Evolutionary conservation across 179 eudicot species (phyloP).

Genomic region (Drosera spatulata): DNA sequence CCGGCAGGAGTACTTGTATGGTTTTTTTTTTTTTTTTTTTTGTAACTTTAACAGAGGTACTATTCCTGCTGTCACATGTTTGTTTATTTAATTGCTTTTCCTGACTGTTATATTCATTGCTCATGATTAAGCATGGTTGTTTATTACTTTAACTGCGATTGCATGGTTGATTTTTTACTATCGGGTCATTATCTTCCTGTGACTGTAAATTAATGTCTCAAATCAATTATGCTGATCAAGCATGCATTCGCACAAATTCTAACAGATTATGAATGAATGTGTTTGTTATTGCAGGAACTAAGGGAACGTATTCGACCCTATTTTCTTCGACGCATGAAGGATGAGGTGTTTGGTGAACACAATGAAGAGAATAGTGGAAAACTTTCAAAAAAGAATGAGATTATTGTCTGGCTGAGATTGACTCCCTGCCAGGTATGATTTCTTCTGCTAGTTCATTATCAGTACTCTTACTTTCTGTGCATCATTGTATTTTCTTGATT

Average conservation of each 20-base stretch:
- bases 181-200: no score
- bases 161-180: no score
- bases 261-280: not conserved
- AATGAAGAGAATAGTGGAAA: slow-evolving; percentile 27
- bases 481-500: not conserved
- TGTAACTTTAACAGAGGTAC: no score
- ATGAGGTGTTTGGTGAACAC: slow-evolving; percentile 66
- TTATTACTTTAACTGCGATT: no score
- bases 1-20: no score
- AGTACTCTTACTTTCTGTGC: not conserved
- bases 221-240: not conserved
- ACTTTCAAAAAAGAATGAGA: slow-evolving; percentile 83
- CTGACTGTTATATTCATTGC: no score
- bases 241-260: not conserved
- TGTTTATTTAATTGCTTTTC: no score
- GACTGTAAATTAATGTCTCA: no score
- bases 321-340: slow-evolving; percentile 88
- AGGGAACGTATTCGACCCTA: slow-evolving; percentile 88
- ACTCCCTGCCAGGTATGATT: slow-evolving; percentile 64
- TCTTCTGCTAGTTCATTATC: slow-evolving; percentile 1
- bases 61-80: no score
- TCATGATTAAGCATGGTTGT: no score
- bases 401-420: slow-evolving; percentile 85
- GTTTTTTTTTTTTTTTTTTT: no score
- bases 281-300: slow-evolving; percentile 42